phyloP scores from a whole-genome alignment of 2,329 filamentous ascomycete species.

The Mycogone perniciosa region DNA sequence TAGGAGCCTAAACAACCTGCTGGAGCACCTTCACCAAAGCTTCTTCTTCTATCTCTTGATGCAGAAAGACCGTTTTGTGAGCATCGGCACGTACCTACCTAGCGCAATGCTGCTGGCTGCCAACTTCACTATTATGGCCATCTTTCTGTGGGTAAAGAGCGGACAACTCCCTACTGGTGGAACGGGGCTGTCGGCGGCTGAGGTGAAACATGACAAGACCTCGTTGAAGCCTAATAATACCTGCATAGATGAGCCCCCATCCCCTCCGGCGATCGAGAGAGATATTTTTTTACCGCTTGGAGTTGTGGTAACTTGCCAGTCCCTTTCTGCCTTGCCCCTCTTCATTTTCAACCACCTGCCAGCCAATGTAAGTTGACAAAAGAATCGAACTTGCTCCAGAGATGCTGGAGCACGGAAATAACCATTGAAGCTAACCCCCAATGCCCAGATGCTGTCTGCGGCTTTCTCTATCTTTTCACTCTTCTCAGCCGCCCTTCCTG shows the following conservation, averaged over 20 bases:
- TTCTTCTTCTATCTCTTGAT: slow-evolving; percentile 99
- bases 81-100: slow-evolving; percentile 93
- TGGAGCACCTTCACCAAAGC: slow-evolving; percentile 95
- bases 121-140: slow-evolving; percentile 93
- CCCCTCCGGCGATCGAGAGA: slow-evolving; percentile 25
- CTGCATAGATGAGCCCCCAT: not conserved
- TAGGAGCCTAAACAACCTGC: slow-evolving; percentile 87
- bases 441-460: slow-evolving; percentile 39
- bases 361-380: slow-evolving; percentile 48
- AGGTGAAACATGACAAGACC: slow-evolving; percentile 11
- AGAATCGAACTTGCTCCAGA: not conserved
- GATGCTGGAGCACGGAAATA: not conserved
- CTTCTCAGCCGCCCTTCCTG: slow-evolving; percentile 51
- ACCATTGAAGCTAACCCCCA: not conserved
- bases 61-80: slow-evolving; percentile 87
- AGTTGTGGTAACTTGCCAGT: slow-evolving; percentile 66
- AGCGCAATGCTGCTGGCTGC: slow-evolving; percentile 95
- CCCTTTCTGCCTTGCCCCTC: slow-evolving; percentile 72
- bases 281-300: slow-evolving; percentile 66
- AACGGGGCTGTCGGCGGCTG: not conserved
- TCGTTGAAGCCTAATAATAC: not conserved
- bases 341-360: slow-evolving; percentile 78
- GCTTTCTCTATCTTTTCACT: slow-evolving; percentile 53
- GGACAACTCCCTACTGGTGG: slow-evolving; percentile 44
- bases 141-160: slow-evolving; percentile 88